Conservation (phyloP, 2,329 filamentous ascomycete genomes). For the Neoarthrinium moseri region DNA sequence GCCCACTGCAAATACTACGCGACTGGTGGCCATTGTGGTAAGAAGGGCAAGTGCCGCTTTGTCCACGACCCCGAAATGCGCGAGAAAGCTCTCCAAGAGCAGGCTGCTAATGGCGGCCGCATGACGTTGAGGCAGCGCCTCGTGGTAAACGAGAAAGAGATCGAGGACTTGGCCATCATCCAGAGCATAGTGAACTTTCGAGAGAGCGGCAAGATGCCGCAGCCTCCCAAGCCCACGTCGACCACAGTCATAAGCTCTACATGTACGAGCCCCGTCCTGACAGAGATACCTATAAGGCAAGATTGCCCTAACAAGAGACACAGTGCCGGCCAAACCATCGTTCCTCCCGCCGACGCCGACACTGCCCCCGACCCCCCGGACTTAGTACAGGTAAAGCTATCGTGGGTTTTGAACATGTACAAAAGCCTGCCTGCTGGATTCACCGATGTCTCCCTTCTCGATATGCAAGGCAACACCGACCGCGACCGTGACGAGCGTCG, state of each 20-base stretch:
- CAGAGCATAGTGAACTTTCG: conserved; percentile 66
- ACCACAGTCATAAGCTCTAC: conserved; percentile 22
- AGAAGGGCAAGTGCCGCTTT: conserved; percentile 75
- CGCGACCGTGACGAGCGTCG: no score
- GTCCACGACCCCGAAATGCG: conserved; percentile 64
- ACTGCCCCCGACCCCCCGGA: neutral
- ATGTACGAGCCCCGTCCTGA: conserved; percentile 15
- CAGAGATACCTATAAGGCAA: neutral
- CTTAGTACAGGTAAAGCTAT: conserved; percentile 3
- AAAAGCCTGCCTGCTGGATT: no score
- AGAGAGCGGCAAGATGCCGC: conserved; percentile 44
- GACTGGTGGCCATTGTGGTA: conserved; percentile 66
- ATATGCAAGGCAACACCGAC: no score
- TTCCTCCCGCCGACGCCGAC: conserved; percentile 7
- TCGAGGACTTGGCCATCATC: conserved; percentile 65
- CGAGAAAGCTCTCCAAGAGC: conserved; percentile 62
- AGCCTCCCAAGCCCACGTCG: conserved; percentile 20
- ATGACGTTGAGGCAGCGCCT: conserved; percentile 66
- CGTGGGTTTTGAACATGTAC: neutral
- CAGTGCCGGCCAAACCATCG: conserved; percentile 7
- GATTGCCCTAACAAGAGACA: neutral
- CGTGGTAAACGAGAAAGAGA: conserved; percentile 66
- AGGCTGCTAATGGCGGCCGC: conserved; percentile 63
- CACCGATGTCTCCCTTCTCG: no score
- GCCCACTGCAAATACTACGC: conserved; percentile 72